Percentiles rank a stretch among this genome's conserved stretches.
Conservation (phyloP, 352 stramenopile genomes). For the Lagenidium giganteum region DNA sequence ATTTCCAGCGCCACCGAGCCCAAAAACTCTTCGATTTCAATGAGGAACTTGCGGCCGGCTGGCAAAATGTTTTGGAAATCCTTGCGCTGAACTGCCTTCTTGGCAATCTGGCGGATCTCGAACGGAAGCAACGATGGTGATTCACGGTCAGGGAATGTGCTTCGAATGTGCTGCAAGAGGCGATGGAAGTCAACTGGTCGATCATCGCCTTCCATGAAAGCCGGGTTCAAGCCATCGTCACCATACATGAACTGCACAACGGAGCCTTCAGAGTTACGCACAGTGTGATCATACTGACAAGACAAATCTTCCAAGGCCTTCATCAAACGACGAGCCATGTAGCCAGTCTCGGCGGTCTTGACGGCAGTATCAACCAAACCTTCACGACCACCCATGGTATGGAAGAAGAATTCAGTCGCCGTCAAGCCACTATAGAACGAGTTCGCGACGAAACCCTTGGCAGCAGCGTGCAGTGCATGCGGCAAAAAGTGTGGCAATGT, state of each 20-base stretch:
- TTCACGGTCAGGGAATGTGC: constrained; percentile 66
- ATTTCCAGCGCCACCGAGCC: constrained; percentile 59
- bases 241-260: constrained; percentile 99
- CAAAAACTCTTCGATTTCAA: constrained; percentile 86
- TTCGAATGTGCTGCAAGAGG: constrained; percentile 87
- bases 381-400: constrained; percentile 99
- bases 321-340: constrained; percentile 99
- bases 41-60: constrained; percentile 86
- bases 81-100: constrained; percentile 75
- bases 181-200: constrained; percentile 96
- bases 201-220: constrained; percentile 94
- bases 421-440: constrained; percentile 99
- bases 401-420: constrained; percentile 99
- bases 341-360: constrained; percentile 99
- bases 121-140: constrained; percentile 67
- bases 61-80: constrained; percentile 84
- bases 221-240: constrained; percentile 98
- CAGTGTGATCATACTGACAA: constrained; percentile 92
- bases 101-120: constrained; percentile 80
- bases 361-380: constrained; percentile 99
- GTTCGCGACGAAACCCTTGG: constrained; percentile 99
- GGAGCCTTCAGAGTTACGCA: constrained; percentile 82
- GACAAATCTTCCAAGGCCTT: constrained; percentile 98
- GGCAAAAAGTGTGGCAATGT: constrained; percentile 97
- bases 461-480: constrained; percentile 91